Conservation (phyloP, 768 basidiomycete species). For the Mycena leptocephala region DNA sequence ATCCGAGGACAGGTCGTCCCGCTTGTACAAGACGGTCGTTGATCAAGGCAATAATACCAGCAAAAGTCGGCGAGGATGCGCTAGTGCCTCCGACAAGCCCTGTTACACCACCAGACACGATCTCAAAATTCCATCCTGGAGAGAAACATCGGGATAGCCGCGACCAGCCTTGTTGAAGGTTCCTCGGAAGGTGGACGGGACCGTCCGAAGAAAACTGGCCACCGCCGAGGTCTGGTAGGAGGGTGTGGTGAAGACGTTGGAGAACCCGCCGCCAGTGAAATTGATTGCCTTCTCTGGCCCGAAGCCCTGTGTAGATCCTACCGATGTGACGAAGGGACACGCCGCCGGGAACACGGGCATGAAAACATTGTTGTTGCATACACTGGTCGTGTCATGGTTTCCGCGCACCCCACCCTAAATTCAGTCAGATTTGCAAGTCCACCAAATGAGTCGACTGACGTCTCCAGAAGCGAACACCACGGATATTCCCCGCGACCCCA, state of each 20-base stretch:
- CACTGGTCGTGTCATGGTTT: conserved; percentile 3
- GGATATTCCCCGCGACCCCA: background rate
- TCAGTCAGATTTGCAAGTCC: background rate
- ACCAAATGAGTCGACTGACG: background rate
- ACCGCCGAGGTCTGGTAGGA: conserved; percentile 50
- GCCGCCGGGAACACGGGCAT: conserved; percentile 38
- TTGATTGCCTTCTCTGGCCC: background rate
- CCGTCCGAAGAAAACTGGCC: conserved; percentile 40
- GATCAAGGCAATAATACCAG: conserved; percentile 59
- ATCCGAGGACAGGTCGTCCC: conserved; percentile 51
- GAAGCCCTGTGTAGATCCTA: conserved; percentile 10
- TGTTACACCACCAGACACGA: background rate
- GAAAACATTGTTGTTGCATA: conserved; percentile 42
- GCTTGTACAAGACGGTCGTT: conserved; percentile 57
- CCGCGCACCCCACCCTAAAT: conserved; percentile 6
- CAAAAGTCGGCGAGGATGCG: conserved; percentile 59
- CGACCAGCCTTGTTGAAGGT: conserved; percentile 28
- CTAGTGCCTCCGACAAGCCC: conserved; percentile 57
- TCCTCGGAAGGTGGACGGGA: conserved; percentile 5
- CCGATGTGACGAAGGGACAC: conserved; percentile 12
- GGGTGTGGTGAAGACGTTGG: conserved; percentile 53
- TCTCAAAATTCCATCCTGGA: conserved; percentile 20
- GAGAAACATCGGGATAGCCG: conserved; percentile 35
- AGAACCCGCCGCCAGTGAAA: conserved; percentile 56
- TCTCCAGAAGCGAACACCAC: background rate